Evolutionary conservation across 1,284 basidiomycete genomes (phyloP).

Genomic region (Bjerkandera adusta): DNA sequence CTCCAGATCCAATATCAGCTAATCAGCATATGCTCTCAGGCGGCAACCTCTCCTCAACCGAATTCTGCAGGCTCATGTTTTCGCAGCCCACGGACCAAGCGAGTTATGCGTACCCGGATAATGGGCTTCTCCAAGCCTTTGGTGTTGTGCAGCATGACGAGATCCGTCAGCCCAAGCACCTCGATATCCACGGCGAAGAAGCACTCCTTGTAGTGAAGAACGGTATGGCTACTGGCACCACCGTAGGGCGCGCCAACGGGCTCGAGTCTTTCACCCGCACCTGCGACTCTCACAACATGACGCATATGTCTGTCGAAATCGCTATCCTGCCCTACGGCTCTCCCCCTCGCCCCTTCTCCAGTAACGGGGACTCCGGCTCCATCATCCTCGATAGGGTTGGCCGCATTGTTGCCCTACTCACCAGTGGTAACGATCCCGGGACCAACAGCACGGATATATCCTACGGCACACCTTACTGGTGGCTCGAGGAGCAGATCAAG

Average conservation of each 20-base stretch:
- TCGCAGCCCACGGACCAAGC: conserved; percentile 24
- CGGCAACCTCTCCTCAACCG: conserved; percentile 22
- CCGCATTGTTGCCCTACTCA: conserved; percentile 27
- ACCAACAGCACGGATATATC: conserved; percentile 21
- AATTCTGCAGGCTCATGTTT: conserved; percentile 29
- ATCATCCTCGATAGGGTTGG: conserved; percentile 25
- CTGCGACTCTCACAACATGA: conserved; percentile 18
- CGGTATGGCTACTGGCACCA: conserved; percentile 27
- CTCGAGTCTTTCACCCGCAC: conserved; percentile 26
- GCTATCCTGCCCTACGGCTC: conserved; percentile 23
- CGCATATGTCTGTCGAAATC: conserved; percentile 20
- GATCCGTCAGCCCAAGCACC: conserved; percentile 23
- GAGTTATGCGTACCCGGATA: conserved; percentile 25
- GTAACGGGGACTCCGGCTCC: conserved; percentile 14
- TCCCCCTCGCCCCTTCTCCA: conserved; percentile 23
- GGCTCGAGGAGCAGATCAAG: conserved; percentile 25
- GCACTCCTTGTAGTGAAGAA: conserved; percentile 29
- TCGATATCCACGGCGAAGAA: conserved; percentile 19
- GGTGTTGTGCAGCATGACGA: conserved; percentile 20
- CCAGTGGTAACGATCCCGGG: conserved; percentile 22
- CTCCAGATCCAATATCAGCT: conserved; percentile 19
- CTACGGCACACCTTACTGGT: conserved; percentile 28
- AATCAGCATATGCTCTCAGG: conserved; percentile 21
- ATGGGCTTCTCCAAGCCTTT: conserved; percentile 27
- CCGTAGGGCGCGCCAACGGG: conserved; percentile 28